Evolutionary conservation across 2,329 filamentous ascomycete species (phyloP), one percentile per base, ranked within the genome.

Genomic region (Drechslerella stenobrocha): DNA sequence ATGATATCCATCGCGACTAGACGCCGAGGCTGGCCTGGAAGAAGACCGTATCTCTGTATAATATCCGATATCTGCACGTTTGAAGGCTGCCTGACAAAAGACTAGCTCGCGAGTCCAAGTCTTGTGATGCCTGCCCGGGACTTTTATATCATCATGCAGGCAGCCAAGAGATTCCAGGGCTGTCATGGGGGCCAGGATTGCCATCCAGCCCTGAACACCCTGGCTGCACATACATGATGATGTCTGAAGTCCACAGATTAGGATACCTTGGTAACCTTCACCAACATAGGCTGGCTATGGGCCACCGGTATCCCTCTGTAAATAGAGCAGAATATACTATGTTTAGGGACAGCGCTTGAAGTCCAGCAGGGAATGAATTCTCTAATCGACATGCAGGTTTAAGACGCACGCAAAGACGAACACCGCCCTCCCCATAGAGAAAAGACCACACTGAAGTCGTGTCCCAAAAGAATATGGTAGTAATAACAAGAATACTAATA

Each of bases 31-130:
- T n/a, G n/a, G n/a, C n/a, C n/a, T n/a, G n/a, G n/a, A n/a, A n/a
- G n/a, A n/a, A n/a, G n/a, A n/a, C n/a, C n/a, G n/a, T n/a, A n/a
- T n/a, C n/a, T n/a, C n/a, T n/a, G n/a, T n/a, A n/a, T n/a, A n/a
- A n/a, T n/a, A n/a, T n/a, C n/a, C n/a, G 23, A 26, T 52, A 42
- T 28, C 23, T 24, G 20, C 9, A 20, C 6, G 24, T 23, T 34
- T 52, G 18, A 40, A 26, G 23, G 20, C 53, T 52, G 52, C 52
- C 60, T 65, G 60, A 65, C 35, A 35, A 52, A 30, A 44, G 35
- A 28, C 37, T 47, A 7, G 45, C 34, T 22, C 13, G 15, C 15
- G 34, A 18, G 45, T 6, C 58, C 58, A 32, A 56, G 52, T 56
- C 23, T 56, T 34, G 52, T 32, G 40, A 47, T 32, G 26, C 26